Evolutionary conservation across 345 rosid species (phyloP), one percentile per base, ranked within the genome.

Genomic region (Eucalyptus lansdowneana): DNA sequence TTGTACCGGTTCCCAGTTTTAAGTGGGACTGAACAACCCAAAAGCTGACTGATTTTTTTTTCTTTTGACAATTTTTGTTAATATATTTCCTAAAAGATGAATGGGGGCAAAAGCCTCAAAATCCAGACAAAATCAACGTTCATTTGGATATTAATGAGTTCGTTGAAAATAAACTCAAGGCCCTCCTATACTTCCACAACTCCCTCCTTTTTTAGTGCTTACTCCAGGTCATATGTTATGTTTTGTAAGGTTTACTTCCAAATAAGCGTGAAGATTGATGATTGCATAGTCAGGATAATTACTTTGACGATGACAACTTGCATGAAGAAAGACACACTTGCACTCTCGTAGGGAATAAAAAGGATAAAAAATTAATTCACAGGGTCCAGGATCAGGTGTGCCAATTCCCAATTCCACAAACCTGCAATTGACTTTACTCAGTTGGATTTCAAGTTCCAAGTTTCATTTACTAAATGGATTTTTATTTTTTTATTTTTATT

Each of bases 401-500:
- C 58, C 5, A 4, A 0, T 8, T 53, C 5, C 58, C 58, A 53
- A 53, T 53, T 53, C 11, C 11, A 53, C 11, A 8, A 8, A 53
- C 58, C 2, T 0, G 0, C 0, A 21, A 21, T 19, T 2, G 2
- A 53, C 5, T 25, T 53, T 53, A 53, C 25, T 53, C 1, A 8
- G 1, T 53, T 53, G 2, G 1, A 7, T 53, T 53, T 53, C 9
- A 53, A 53, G 24, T 53, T 34, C 34, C 34, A 34, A 34, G 34
- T 34, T n/a, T n/a, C n/a, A n/a, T n/a, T n/a, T n/a, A n/a, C n/a
- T n/a, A n/a, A n/a, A n/a, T n/a, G n/a, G n/a, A n/a, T n/a, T n/a
- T n/a, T n/a, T n/a, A n/a, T n/a, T n/a, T n/a, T n/a, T n/a, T n/a
- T n/a, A n/a, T n/a, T n/a, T n/a, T n/a, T n/a, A n/a, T n/a, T n/a